A percentile compares a stretch with the other conserved stretches of the same genome.
Conservation (phyloP, 305 asterid genomes). For the Fraxinus xanthoxyloides region DNA sequence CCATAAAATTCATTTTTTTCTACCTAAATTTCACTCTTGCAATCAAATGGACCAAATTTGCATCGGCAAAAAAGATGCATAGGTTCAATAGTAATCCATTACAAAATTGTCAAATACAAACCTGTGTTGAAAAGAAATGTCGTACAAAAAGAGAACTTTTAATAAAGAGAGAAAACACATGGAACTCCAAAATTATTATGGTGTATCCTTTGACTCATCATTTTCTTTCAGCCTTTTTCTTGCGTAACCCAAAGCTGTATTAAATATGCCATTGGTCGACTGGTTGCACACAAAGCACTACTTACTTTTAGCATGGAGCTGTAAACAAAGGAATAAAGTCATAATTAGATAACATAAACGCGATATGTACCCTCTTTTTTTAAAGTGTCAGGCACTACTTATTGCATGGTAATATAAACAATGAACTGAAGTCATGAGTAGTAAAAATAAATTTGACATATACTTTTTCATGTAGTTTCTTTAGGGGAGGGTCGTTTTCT, state of each 20-base stretch:
- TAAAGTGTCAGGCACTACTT: background rate
- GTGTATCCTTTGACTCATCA: conserved; percentile 20
- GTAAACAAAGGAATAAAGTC: conserved; percentile 25
- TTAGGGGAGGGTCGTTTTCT: too few relatives aligned
- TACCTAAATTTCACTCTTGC: too few relatives aligned
- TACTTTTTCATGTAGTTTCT: too few relatives aligned
- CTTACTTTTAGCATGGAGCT: conserved; percentile 91
- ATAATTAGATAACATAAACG: conserved; percentile 5
- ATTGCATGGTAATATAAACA: background rate
- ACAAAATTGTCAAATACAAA: conserved; percentile 13
- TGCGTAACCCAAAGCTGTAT: conserved; percentile 91
- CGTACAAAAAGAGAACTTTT: conserved; percentile 5
- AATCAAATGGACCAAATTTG: too few relatives aligned
- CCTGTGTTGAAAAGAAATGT: background rate
- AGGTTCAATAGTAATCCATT: background rate
- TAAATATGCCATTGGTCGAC: conserved; percentile 89
- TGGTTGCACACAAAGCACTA: conserved; percentile 96
- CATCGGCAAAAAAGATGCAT: too few relatives aligned
- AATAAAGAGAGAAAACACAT: conserved; percentile 7
- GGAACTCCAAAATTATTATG: conserved; percentile 6
- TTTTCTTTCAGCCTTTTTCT: conserved; percentile 56
- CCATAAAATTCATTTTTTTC: too few relatives aligned
- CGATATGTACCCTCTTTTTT: background rate
- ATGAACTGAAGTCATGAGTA: too few relatives aligned
- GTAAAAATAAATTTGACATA: too few relatives aligned